A percentile compares a stretch with the other conserved stretches of the same genome.
Conservation (phyloP, 2,329 filamentous ascomycete species). For the Trichoderma pleuroti region DNA sequence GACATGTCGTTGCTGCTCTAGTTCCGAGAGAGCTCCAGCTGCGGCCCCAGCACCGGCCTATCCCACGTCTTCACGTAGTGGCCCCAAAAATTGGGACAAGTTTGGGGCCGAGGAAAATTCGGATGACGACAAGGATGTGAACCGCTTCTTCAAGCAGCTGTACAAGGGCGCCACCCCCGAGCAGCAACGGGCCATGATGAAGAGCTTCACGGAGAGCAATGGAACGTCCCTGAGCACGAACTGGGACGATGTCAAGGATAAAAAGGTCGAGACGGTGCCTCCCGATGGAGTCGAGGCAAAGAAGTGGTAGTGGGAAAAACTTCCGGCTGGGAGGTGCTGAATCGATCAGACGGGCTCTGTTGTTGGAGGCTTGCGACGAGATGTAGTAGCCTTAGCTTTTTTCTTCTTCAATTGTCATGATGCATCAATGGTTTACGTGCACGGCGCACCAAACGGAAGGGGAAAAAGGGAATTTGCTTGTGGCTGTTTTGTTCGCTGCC, state of each 20-base stretch:
- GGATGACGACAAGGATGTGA: slow-evolving; percentile 62
- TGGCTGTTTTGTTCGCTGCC: not conserved
- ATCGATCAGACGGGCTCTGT: not conserved
- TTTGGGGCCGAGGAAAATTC: slow-evolving; percentile 48
- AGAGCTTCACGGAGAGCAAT: slow-evolving; percentile 91
- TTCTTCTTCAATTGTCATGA: not conserved
- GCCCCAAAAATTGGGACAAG: slow-evolving; percentile 91
- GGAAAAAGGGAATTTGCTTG: slow-evolving; percentile 1
- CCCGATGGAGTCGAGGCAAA: slow-evolving; percentile 76
- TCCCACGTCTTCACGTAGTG: slow-evolving; percentile 79
- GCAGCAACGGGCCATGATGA: slow-evolving; percentile 91
- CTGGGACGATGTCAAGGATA: slow-evolving; percentile 76
- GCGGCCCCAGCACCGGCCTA: slow-evolving; percentile 58
- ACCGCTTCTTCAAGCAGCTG: slow-evolving; percentile 85
- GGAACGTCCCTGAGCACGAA: slow-evolving; percentile 90
- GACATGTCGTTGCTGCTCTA: not conserved
- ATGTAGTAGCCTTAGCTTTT: not conserved
- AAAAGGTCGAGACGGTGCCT: slow-evolving; percentile 67
- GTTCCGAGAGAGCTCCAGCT: not conserved
- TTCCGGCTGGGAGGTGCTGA: not conserved
- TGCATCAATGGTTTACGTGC: not conserved
- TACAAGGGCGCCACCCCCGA: slow-evolving; percentile 76
- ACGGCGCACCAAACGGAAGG: not conserved
- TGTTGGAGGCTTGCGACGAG: not conserved
- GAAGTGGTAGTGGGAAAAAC: slow-evolving; percentile 52